Evolutionary conservation across 2,329 filamentous ascomycete species (phyloP), one percentile per base, ranked within the genome.

Genomic region (Sclerotinia trifoliorum): DNA sequence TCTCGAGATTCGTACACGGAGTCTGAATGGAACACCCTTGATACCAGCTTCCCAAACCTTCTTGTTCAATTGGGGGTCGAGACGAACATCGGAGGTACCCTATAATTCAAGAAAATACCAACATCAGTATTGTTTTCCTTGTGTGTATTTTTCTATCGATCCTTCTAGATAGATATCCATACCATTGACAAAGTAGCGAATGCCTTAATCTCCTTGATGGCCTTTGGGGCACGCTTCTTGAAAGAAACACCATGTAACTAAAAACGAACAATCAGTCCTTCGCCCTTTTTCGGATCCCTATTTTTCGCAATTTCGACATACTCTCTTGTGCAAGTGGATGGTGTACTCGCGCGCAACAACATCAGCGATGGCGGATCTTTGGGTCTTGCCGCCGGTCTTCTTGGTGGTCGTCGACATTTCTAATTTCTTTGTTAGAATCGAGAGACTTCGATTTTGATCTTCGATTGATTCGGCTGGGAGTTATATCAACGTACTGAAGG

Each of bases 261-360:
- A 74, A 74, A 74, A 70, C 71, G 76, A 78, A 65, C 63, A 29
- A 85, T 90, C 83, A 90, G 88, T 68, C 71, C 67, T 72, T 66
- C 66, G 70, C 44, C 57, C 67, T 57, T 56, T 57, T 61, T 32
- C 46, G 55, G 54, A 48, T 54, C 62, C 19, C 63, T 51, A 29
- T 51, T 63, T 55, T 66, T 55, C 46, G 32, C 60, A 66, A 65
- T 63, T 70, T 70, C 70, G 82, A 91, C 91, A 82, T 94, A 96
- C 92, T 85, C 94, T 91, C 92, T 97, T 98, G 92, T 99, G 95
- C 79, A 99, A 86, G 89, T 99, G 94, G 86, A 99, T 98, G 84
- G 95, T 99, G 90, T 99, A 99, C 88, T 99, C 96, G 88, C 95
- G 93, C 80, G 95, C 90, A 83, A 99, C 94, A 81, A 99, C 96